A percentile compares a stretch with the other conserved stretches of the same genome.
Evolutionary conservation across 352 stramenopile genomes (phyloP).

Genomic region (Phytopythium vexans): DNA sequence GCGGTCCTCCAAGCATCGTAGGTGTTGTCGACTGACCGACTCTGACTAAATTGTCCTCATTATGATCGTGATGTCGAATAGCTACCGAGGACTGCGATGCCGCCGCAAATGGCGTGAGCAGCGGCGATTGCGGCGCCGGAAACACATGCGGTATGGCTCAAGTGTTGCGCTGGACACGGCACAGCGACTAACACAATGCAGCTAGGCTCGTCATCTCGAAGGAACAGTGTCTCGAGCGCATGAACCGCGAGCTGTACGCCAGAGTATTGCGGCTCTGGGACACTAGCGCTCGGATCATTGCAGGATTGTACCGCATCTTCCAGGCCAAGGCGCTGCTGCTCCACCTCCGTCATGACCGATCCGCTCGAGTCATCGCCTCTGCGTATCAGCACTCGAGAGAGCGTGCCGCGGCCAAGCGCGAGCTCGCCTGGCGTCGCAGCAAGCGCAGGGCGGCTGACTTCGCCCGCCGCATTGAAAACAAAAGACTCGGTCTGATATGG

Average conservation of each 20-base stretch:
- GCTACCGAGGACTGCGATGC: slow-evolving; percentile 17
- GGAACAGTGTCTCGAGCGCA: slow-evolving; percentile 38
- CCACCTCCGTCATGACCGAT: slow-evolving; percentile 17
- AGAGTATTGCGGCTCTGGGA: slow-evolving; percentile 18
- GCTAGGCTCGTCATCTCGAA: slow-evolving; percentile 26
- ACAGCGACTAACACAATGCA: background rate
- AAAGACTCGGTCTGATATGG: background rate
- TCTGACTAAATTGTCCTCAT: background rate
- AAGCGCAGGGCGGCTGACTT: background rate
- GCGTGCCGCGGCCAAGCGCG: slow-evolving; percentile 6
- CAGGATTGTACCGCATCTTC: slow-evolving; percentile 29
- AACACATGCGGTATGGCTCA: slow-evolving; percentile 8
- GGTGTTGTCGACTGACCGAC: background rate
- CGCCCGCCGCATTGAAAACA: background rate
- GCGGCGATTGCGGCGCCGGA: slow-evolving; percentile 6
- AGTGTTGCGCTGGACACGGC: background rate
- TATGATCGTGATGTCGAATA: background rate
- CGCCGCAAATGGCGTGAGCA: slow-evolving; percentile 9
- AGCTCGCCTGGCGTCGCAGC: slow-evolving; percentile 3
- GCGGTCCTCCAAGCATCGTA: slow-evolving; percentile 29
- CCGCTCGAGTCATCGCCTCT: slow-evolving; percentile 18
- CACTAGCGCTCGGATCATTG: slow-evolving; percentile 16
- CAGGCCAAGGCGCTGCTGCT: slow-evolving; percentile 20
- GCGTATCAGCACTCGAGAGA: slow-evolving; percentile 18
- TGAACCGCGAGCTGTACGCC: slow-evolving; percentile 23